phyloP scores from a whole-genome alignment of 805 yeast genomes.

The Scheffersomyces ergatensis region DNA sequence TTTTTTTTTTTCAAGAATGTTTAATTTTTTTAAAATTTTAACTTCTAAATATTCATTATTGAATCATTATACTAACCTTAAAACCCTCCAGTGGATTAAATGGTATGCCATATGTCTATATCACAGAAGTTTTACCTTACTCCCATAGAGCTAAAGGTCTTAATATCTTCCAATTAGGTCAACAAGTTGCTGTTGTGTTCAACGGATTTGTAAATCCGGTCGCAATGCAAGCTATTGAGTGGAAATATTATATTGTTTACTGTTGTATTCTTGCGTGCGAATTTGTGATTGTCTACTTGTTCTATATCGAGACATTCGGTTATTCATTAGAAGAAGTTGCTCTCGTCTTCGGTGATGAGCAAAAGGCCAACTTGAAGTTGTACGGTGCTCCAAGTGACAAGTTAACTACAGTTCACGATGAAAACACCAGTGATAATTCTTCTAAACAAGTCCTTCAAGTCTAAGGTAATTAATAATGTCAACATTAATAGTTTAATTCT shows the following conservation, averaged over 20 bases:
- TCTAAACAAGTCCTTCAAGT: not conserved
- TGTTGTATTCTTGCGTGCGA: constrained; percentile 25
- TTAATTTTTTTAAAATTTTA: too few relatives aligned
- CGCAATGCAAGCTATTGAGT: constrained; percentile 31
- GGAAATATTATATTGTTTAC: constrained; percentile 35
- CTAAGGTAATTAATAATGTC: too few relatives aligned
- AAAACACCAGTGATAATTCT: not conserved
- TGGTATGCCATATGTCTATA: constrained; percentile 27
- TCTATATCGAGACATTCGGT: constrained; percentile 31
- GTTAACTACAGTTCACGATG: not conserved
- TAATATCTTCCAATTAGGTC: constrained; percentile 18
- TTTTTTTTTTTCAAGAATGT: too few relatives aligned
- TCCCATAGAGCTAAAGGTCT: constrained; percentile 31
- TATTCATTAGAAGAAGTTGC: constrained; percentile 34
- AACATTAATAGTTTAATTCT: too few relatives aligned
- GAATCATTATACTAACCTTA: too few relatives aligned
- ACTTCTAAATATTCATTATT: too few relatives aligned
- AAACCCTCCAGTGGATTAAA: constrained; percentile 17
- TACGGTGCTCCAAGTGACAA: not conserved
- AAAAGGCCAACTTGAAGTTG: not conserved
- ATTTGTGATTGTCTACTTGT: constrained; percentile 19
- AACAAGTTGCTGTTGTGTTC: constrained; percentile 12
- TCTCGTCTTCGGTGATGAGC: constrained; percentile 23
- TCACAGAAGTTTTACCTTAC: constrained; percentile 32
- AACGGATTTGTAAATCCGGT: constrained; percentile 17